phyloP scores from a whole-genome alignment of 2,329 filamentous ascomycete genomes.

The Hypoxylon sp. region DNA sequence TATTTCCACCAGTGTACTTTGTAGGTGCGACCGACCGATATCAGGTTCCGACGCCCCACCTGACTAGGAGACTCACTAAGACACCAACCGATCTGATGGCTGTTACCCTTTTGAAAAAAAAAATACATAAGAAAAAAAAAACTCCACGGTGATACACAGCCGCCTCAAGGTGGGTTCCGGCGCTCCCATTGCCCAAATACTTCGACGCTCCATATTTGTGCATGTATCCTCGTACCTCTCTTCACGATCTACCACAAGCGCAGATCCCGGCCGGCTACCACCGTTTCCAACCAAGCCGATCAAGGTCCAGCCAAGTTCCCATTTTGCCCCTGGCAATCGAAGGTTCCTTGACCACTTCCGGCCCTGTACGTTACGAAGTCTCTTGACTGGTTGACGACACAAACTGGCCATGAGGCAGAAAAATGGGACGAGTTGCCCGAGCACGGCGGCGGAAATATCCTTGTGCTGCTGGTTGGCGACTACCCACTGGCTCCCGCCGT shows the following conservation, averaged over 20 bases:
- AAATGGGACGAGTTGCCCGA: slow-evolving; percentile 44
- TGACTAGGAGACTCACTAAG: slow-evolving; percentile 25
- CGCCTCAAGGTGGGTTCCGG: slow-evolving; percentile 30
- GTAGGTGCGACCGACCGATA: slow-evolving; percentile 41
- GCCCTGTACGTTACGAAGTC: slow-evolving; percentile 25
- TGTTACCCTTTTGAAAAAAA: slow-evolving; percentile 27
- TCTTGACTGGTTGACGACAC: slow-evolving; percentile 37
- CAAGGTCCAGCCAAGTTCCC: slow-evolving; percentile 43
- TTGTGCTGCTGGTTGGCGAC: slow-evolving; percentile 13
- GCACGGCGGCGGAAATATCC: slow-evolving; percentile 38
- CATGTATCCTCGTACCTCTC: slow-evolving; percentile 23
- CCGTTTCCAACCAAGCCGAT: slow-evolving; percentile 41
- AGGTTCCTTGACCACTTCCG: slow-evolving; percentile 35
- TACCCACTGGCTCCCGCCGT: slow-evolving; percentile 30
- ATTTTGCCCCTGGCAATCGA: slow-evolving; percentile 41
- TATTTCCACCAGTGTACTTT: too few relatives aligned
- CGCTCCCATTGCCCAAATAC: slow-evolving; percentile 21
- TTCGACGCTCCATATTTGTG: slow-evolving; percentile 3
- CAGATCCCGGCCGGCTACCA: slow-evolving; percentile 46
- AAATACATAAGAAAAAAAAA: slow-evolving; percentile 13
- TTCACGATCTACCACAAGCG: slow-evolving; percentile 37
- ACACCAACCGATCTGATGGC: slow-evolving; percentile 26
- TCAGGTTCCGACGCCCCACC: slow-evolving; percentile 38
- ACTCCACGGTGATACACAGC: slow-evolving; percentile 31
- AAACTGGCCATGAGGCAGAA: slow-evolving; percentile 43